Base-by-base conservation (phyloP, 345 rosid genomes). In the Carallia pectinifolia region DNA sequence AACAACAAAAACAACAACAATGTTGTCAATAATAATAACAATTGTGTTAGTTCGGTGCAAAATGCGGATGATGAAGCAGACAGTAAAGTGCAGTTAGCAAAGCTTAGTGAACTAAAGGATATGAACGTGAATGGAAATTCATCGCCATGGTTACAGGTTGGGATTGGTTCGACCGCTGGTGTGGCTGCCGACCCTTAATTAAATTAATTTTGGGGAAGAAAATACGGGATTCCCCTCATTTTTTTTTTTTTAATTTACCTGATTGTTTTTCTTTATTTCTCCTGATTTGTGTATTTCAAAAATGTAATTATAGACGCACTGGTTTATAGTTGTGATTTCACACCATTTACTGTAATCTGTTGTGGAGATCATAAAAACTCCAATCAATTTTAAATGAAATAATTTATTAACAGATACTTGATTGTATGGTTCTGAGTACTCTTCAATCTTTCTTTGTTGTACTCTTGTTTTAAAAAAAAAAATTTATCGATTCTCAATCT, bases 131-230 rank as follows among this genome's bases (percentile, higher is more conserved):
- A 54, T 59, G 90, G 83, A 34, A 62, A 80, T 62, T 85, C 92
- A 53, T 85, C 90, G 50, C 83, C 89, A 47, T 90, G 96, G 96
- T 78, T 90, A 81, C 96, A 88, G 83, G 90, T 90, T 65, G 96
- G 96, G 63, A 88, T 88, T 78, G 86, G 96, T 66, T 73, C 89
- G 78, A 75, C 87, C 2, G 65, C 78, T 52, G 71, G 81, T 30
- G 73, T 76, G 67, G 79, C 73, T 18, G 67, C 79, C 65, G 81
- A 80, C 72, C 81, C 74, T 12, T 81, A 71, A 76, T 10, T 56
- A 56, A 19, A 8, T 8, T 31, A 68, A 29, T 4, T 65, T 61
- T 67, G 70, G 59, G 38, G 64, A 52, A 40, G 37, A 27, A 29
- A 0, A 30, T 36, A 48, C 10, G 31, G 15, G 39, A 33, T 17